Percentiles rank a stretch among this genome's conserved stretches.
These are phyloP conservation scores for Edaphochlamys debaryana DNA, from an alignment of 139 green algal genomes.

Conservation along the genomic window DNA sequence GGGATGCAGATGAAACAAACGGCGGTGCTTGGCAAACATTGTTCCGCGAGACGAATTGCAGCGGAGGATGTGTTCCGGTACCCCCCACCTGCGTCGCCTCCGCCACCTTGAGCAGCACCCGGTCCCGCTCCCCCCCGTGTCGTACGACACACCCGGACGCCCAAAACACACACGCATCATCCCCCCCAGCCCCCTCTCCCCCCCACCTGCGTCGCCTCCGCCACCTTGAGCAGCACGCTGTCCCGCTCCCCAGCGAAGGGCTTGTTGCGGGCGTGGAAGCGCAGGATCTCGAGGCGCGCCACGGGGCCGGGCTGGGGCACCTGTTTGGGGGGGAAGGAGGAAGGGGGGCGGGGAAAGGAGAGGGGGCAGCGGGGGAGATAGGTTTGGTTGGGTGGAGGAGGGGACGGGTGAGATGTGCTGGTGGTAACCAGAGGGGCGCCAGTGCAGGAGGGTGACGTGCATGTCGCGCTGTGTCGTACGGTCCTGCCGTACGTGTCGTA, in stretches of 20 bases:
- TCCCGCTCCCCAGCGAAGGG: conserved; percentile 34
- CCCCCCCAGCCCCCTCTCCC: not conserved
- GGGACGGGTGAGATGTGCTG: too few relatives aligned
- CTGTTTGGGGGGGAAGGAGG: not conserved
- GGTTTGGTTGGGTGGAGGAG: too few relatives aligned
- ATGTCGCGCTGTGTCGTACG: too few relatives aligned
- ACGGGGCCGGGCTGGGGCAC: conserved; percentile 56
- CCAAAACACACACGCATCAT: not conserved
- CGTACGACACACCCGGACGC: not conserved
- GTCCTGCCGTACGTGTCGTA: too few relatives aligned
- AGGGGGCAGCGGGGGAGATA: too few relatives aligned
- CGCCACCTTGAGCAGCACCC: conserved; percentile 54
- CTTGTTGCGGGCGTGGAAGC: conserved; percentile 65
- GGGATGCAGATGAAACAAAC: too few relatives aligned
- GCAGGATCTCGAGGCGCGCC: conserved; percentile 65
- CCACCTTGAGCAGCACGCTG: conserved; percentile 53
- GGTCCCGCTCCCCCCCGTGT: not conserved
- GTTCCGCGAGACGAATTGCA: too few relatives aligned
- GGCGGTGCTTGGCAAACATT: too few relatives aligned
- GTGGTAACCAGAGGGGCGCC: too few relatives aligned
- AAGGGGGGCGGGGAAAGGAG: not conserved
- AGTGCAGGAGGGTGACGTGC: too few relatives aligned
- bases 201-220: conserved; percentile 53
- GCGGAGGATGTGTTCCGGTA: too few relatives aligned
- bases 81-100: conserved; percentile 52